phyloP scores from a whole-genome alignment of 2,329 filamentous ascomycete species.

The Colletotrichum eremochloae region DNA sequence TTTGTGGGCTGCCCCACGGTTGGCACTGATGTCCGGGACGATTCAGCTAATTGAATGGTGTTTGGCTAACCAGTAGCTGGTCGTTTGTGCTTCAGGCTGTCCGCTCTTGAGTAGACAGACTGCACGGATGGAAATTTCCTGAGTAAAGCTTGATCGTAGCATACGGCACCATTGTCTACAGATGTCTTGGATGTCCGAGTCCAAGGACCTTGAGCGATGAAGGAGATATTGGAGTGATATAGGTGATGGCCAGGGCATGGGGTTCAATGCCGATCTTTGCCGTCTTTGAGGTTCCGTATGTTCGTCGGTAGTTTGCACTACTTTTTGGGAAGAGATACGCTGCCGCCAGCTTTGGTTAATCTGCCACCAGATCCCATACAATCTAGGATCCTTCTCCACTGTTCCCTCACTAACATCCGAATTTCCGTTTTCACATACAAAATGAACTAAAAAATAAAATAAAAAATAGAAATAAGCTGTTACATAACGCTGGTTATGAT shows the following conservation, averaged over 20 bases:
- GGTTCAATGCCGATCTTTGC: conserved; percentile 12
- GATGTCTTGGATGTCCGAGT: background rate
- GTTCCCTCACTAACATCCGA: no score
- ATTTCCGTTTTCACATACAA: no score
- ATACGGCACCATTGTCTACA: conserved; percentile 1
- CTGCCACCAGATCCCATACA: no score
- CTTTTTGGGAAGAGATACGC: background rate
- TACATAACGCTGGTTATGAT: no score
- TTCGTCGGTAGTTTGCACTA: background rate
- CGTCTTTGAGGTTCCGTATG: conserved; percentile 4
- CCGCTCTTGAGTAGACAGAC: background rate
- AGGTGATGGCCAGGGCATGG: background rate
- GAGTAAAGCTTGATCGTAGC: background rate
- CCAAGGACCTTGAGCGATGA: background rate
- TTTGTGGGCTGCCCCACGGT: conserved; percentile 37
- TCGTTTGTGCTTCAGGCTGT: conserved; percentile 36
- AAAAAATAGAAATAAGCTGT: no score
- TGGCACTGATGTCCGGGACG: conserved; percentile 32
- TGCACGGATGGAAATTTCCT: conserved; percentile 6
- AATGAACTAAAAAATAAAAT: no score
- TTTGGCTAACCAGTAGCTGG: conserved; percentile 18
- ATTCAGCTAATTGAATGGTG: conserved; percentile 35
- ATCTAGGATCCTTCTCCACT: no score
- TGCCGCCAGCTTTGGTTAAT: no score
- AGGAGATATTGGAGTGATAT: background rate